Evolutionary conservation across 2,329 filamentous ascomycete genomes (phyloP).

Genomic region (Bipolaris cookei): DNA sequence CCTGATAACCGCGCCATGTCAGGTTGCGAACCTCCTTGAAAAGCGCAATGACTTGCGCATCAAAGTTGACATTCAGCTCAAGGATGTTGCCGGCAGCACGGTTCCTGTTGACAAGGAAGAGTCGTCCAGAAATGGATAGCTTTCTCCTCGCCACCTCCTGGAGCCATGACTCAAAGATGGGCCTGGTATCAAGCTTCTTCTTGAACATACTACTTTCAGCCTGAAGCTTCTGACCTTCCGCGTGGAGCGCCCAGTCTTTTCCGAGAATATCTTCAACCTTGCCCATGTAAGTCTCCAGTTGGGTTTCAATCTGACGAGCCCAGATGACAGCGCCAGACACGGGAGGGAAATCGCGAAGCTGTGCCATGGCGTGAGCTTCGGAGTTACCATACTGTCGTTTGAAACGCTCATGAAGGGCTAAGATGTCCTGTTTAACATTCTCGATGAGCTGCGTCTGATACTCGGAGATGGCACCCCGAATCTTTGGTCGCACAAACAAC

Average conservation of each 20-base stretch:
- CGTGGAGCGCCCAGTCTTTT: conserved; percentile 90
- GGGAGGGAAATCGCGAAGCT: conserved; percentile 91
- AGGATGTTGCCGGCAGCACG: conserved; percentile 88
- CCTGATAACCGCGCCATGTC: conserved; percentile 90
- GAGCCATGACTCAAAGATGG: conserved; percentile 95
- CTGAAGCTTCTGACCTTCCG: conserved; percentile 92
- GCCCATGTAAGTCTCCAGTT: conserved; percentile 95
- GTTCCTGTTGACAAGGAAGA: conserved; percentile 89
- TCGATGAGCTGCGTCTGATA: conserved; percentile 98
- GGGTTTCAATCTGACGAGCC: conserved; percentile 95
- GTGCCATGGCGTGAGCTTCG: conserved; percentile 97
- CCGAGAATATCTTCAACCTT: conserved; percentile 99
- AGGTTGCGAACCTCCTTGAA: conserved; percentile 99
- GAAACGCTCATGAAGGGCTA: conserved; percentile 91
- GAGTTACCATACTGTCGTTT: conserved; percentile 99
- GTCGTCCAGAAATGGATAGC: conserved; percentile 86
- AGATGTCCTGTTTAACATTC: conserved; percentile 96
- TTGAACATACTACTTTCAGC: conserved; percentile 92
- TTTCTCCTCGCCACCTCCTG: conserved; percentile 87
- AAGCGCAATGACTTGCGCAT: conserved; percentile 92
- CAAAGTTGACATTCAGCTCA: conserved; percentile 93
- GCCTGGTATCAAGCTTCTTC: conserved; percentile 91
- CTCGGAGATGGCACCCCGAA: conserved; percentile 94
- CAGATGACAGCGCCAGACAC: conserved; percentile 98
- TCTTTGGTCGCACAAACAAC: conserved; percentile 97